Conservation (phyloP, 345 rosid genomes). For the Hibiscus mutabilis region DNA sequence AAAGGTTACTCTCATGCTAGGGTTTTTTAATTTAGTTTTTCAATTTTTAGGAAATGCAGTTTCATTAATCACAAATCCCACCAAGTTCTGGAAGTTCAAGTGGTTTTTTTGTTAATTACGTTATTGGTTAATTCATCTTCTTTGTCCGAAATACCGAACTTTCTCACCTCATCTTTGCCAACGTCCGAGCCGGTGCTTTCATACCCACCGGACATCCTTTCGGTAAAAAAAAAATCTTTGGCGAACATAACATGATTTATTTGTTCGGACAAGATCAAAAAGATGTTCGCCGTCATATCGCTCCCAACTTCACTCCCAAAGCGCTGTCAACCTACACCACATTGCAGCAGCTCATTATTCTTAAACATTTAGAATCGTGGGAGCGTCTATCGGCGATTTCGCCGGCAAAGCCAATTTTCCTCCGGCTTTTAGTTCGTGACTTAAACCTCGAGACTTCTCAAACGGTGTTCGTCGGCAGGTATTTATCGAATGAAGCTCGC, state of each 20-base stretch:
- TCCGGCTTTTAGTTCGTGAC: slow-evolving; percentile 52
- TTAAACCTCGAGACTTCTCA: slow-evolving; percentile 84
- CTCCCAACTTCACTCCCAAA: slow-evolving; percentile 68
- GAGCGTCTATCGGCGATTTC: slow-evolving; percentile 17
- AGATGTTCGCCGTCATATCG: slow-evolving; percentile 64
- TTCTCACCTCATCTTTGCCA: slow-evolving; percentile 60
- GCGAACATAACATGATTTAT: slow-evolving; percentile 77
- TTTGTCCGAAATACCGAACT: slow-evolving; percentile 57
- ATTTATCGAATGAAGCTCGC: slow-evolving; percentile 33
- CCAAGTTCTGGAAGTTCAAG: slow-evolving; percentile 61
- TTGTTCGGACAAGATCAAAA: slow-evolving; percentile 82
- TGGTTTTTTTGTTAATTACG: slow-evolving; percentile 64
- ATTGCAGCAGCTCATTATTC: slow-evolving; percentile 58
- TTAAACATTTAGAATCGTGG: slow-evolving; percentile 52
- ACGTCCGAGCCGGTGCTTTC: slow-evolving; percentile 80
- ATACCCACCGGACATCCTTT: slow-evolving; percentile 68
- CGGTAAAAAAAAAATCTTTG: slow-evolving; percentile 77
- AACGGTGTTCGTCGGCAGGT: slow-evolving; percentile 75
- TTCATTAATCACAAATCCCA: slow-evolving; percentile 44
- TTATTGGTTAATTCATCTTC: slow-evolving; percentile 58
- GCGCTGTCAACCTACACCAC: slow-evolving; percentile 72
- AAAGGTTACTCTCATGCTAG: too few relatives aligned
- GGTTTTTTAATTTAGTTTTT: too few relatives aligned
- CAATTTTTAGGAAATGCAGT: slow-evolving; percentile 66
- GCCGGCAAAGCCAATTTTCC: slow-evolving; percentile 14